Evolutionary conservation across 805 yeast species (phyloP).

Genomic region (Myxozyma vanderwaltii): DNA sequence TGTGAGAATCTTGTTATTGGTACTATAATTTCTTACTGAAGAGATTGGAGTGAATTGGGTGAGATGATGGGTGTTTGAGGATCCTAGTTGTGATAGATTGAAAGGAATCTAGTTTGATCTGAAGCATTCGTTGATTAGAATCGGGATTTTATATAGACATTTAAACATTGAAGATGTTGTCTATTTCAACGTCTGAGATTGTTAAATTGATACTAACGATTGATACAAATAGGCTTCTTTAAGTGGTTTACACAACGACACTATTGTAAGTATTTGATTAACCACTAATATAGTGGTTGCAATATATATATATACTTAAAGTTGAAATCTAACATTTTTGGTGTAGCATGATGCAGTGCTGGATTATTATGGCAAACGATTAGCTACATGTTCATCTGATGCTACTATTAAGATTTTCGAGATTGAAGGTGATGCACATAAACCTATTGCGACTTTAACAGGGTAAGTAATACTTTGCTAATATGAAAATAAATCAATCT

Average conservation of each 20-base stretch:
- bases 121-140: too few species aligned
- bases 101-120: not conserved
- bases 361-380: conserved; percentile 93
- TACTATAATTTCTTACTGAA: too few species aligned
- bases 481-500: too few species aligned
- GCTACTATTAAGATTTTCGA: conserved; percentile 94
- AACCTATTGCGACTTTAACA: conserved; percentile 75
- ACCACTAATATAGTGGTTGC: not conserved
- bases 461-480: conserved; percentile 56
- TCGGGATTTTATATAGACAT: too few species aligned
- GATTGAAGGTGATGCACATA: conserved; percentile 81
- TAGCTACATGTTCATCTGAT: conserved; percentile 96
- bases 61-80: too few species aligned
- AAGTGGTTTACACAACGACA: conserved; percentile 24
- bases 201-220: not conserved
- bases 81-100: not conserved
- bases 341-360: conserved; percentile 84
- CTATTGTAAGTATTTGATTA: conserved; percentile 25
- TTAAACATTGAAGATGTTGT: not conserved
- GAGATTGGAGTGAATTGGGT: too few species aligned
- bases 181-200: not conserved
- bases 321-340: too few species aligned
- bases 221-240: not conserved
- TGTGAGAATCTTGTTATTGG: too few species aligned
- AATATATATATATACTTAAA: not conserved